A percentile compares a stretch with the other conserved stretches of the same genome.
These are phyloP conservation scores for Mrakia frigida DNA, from an alignment of 768 basidiomycete genomes.

Conservation along the genomic window DNA sequence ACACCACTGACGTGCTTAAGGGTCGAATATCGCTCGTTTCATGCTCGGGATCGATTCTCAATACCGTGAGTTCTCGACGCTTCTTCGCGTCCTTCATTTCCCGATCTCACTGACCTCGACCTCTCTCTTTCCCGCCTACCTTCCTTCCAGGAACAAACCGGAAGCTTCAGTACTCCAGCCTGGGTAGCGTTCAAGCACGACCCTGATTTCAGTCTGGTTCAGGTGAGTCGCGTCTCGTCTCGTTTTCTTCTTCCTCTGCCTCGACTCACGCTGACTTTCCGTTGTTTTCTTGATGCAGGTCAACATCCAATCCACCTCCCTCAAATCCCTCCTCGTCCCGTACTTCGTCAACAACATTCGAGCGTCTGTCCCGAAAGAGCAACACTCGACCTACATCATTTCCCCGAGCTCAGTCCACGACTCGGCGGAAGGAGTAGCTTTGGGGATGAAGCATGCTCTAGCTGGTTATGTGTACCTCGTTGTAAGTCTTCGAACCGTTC, in stretches of 20 bases:
- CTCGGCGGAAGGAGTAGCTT: constrained; percentile 5
- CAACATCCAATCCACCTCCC: constrained; percentile 3
- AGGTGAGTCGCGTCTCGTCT: neutral
- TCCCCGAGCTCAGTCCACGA: constrained; percentile 9
- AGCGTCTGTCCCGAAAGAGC: neutral
- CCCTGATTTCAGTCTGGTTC: constrained; percentile 17
- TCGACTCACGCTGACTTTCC: neutral
- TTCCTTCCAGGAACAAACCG: neutral
- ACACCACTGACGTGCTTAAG: constrained; percentile 18
- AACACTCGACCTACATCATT: constrained; percentile 24
- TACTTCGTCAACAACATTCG: constrained; percentile 24
- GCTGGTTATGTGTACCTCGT: constrained; percentile 25
- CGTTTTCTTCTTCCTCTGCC: neutral
- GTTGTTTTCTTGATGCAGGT: neutral
- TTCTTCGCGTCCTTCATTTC: neutral
- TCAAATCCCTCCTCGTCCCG: constrained; percentile 19
- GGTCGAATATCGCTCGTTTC: constrained; percentile 23
- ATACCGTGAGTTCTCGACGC: constrained; percentile 3
- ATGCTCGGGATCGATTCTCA: neutral
- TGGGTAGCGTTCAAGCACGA: neutral
- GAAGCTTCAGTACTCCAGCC: neutral
- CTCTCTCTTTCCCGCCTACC: neutral
- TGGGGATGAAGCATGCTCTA: constrained; percentile 20
- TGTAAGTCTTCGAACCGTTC: neutral
- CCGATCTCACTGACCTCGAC: neutral